A percentile compares a stretch with the other conserved stretches of the same genome.
Conservation (phyloP, 1,284 basidiomycete genomes). For the Ceratobasidium sp. region DNA sequence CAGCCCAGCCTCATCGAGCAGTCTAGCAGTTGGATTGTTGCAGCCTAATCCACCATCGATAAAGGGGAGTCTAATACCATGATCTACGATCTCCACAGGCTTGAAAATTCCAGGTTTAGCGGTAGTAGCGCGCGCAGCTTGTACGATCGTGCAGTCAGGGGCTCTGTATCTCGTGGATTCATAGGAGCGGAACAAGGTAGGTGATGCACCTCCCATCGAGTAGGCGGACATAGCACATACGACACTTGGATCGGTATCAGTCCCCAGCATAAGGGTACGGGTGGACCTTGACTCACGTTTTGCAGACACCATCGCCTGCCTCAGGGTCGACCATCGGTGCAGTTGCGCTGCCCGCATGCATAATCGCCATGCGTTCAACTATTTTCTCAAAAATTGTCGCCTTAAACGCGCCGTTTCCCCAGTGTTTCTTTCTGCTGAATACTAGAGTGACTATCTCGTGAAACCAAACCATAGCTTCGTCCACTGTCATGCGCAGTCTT, state of each 20-base stretch:
- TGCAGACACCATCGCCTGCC: neutral
- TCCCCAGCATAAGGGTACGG: no score
- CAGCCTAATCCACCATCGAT: conserved; percentile 4
- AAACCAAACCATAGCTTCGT: conserved; percentile 54
- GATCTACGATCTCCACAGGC: neutral
- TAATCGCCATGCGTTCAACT: neutral
- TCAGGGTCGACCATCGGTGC: neutral
- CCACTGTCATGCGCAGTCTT: conserved; percentile 54
- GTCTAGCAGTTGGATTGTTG: conserved; percentile 10
- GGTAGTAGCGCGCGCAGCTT: conserved; percentile 5
- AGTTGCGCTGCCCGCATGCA: neutral
- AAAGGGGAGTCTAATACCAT: neutral
- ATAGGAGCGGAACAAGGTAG: neutral
- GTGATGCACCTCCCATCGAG: neutral
- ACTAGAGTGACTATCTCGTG: conserved; percentile 46
- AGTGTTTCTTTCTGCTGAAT: conserved; percentile 3
- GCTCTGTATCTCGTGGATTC: neutral
- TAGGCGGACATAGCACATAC: neutral
- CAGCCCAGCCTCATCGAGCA: neutral
- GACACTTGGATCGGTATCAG: neutral
- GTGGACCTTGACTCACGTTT: neutral
- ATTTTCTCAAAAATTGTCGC: neutral
- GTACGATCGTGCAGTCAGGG: conserved; percentile 4
- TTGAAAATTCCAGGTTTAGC: conserved; percentile 2
- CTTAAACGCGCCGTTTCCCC: conserved; percentile 12